Base-by-base conservation (phyloP, 1,139 yeast genomes). In the Blastobotrys apis region DNA sequence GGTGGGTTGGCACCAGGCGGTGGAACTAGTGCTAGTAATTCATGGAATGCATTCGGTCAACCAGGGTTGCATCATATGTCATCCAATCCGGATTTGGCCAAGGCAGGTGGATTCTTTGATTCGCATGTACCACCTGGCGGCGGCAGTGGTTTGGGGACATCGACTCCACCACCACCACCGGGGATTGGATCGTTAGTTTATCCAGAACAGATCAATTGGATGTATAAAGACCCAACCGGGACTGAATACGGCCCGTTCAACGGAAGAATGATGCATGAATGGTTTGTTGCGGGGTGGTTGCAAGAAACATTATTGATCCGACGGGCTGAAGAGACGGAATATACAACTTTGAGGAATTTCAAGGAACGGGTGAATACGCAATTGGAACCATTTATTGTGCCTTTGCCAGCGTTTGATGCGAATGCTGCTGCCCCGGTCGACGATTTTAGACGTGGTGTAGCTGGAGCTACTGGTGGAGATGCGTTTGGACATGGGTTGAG, bases 181-280 rank as follows among this genome's bases (percentile, higher is more conserved):
- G 61, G 62, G 2, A 53, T 56, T 21, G 23, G 43, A 9, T 34
- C 47, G 9, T 46, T 52, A n/a, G 12, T 45, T 9, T 47, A 52
- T 5, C 72, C 77, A 1, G 74, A 68, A 19, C 65, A 70, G 43
- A 72, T 81, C 54, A 69, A 73, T 46, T 86, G 95, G 95, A 69
- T 66, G 48, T 86, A 86, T 58, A 67, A 80, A 47, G 95, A 86
- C 59, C 80, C 86, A 0, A 64, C 74, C 37, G 86, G 85, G 1
- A 73, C 67, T 44, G 81, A 79, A 50, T 94, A 84, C 58, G 95
- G 95, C 20, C 95, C 95, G 2, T 86, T 85, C 60, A 72, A 72
- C 43, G 88, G 94, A 1, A 65, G 69, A 22, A 66, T 75, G 68
- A 86, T 86, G 95, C 94, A 85, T 53, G 78, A 72, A 43, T 86